Evolutionary conservation across 1,139 yeast species (phyloP).

Genomic region (Pichia sp.): DNA sequence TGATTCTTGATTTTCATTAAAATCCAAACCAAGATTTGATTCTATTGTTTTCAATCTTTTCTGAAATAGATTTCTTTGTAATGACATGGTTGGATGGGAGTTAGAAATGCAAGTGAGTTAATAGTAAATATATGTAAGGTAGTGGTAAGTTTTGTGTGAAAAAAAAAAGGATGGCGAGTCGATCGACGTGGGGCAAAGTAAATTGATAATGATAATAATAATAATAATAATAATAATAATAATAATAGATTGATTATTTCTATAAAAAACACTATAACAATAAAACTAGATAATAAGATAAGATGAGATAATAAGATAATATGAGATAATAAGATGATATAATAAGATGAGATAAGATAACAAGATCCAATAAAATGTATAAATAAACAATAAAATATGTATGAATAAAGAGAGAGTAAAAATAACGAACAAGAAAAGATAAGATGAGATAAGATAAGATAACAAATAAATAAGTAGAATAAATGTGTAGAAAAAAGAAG

Average conservation of each 20-base stretch:
- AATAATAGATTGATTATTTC: too few relatives aligned
- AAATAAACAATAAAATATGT: not conserved
- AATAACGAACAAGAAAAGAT: not conserved
- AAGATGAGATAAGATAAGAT: not conserved
- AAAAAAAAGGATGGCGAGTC: not conserved
- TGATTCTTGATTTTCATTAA: conserved; percentile 31
- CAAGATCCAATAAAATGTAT: not conserved
- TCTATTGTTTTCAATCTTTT: conserved; percentile 38
- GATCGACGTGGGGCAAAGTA: too few relatives aligned
- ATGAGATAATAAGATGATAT: too few relatives aligned
- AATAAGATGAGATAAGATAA: too few relatives aligned
- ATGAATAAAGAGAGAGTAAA: not conserved
- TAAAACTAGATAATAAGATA: too few relatives aligned
- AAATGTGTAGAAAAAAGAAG: conserved; percentile 3
- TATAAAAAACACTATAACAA: too few relatives aligned
- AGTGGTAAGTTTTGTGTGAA: not conserved
- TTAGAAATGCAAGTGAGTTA: too few relatives aligned
- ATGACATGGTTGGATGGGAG: conserved; percentile 31
- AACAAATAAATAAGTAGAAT: not conserved
- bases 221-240: too few relatives aligned
- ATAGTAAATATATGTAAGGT: too few relatives aligned
- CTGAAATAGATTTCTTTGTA: conserved; percentile 37
- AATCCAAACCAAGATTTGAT: conserved; percentile 33
- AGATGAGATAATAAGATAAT: too few relatives aligned
- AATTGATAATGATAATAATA: too few relatives aligned